Percentiles rank a stretch among this genome's conserved stretches.
Conservation (phyloP, 2,329 filamentous ascomycete genomes). For the Penicillium sp. region DNA sequence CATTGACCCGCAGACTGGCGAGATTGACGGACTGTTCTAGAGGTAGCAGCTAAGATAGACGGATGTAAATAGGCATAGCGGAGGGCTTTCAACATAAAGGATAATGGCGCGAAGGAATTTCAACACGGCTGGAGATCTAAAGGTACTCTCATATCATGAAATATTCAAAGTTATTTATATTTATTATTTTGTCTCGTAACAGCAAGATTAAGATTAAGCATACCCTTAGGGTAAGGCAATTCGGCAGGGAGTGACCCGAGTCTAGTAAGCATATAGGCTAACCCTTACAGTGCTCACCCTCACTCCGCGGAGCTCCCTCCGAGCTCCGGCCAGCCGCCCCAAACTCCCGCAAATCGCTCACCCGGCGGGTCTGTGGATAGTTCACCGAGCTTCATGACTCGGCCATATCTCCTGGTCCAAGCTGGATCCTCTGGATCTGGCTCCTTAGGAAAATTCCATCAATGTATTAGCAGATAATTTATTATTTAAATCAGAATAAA, state of each 20-base stretch:
- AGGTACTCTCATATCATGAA: neutral
- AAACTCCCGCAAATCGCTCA: conserved; percentile 11
- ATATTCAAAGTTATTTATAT: no score
- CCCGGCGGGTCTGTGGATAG: conserved; percentile 23
- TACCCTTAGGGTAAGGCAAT: no score
- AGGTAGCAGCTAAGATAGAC: neutral
- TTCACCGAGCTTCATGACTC: conserved; percentile 17
- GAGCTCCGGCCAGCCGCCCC: conserved; percentile 23
- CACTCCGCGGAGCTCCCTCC: conserved; percentile 26
- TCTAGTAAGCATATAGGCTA: no score
- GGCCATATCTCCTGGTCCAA: neutral
- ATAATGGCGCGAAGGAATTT: conserved; percentile 17
- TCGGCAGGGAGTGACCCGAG: conserved; percentile 17
- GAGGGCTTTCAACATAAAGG: conserved; percentile 31
- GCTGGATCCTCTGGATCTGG: conserved; percentile 16
- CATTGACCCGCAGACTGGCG: conserved; percentile 76
- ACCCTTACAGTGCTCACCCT: no score
- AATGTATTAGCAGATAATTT: neutral
- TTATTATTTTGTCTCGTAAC: no score
- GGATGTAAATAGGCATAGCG: conserved; percentile 23
- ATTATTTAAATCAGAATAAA: no score
- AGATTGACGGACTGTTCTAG: conserved; percentile 89
- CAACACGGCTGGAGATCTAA: conserved; percentile 17
- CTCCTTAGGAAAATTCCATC: neutral
- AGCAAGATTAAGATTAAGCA: no score